phyloP scores from a whole-genome alignment of 345 rosid species.

The Murraya paniculata region DNA sequence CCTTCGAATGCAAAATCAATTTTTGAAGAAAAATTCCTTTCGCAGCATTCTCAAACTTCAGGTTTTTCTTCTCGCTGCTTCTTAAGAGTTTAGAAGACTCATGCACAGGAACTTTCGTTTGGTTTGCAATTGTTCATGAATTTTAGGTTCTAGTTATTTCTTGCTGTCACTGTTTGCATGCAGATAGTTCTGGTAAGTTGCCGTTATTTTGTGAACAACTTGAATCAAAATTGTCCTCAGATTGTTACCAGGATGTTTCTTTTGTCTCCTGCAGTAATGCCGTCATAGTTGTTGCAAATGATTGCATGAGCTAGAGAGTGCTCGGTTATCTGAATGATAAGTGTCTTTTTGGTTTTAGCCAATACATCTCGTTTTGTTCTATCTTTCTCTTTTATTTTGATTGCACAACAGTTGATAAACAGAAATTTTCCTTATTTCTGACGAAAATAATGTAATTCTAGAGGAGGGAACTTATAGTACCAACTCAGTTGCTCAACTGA shows the following conservation, averaged over 20 bases:
- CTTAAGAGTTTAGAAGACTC: background rate
- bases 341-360: background rate
- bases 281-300: background rate
- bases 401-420: background rate
- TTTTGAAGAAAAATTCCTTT: constrained; percentile 94
- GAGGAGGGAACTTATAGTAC: background rate
- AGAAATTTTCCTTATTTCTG: background rate
- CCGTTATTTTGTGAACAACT: background rate
- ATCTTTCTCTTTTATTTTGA: background rate
- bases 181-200: background rate
- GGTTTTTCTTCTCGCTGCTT: constrained; percentile 46
- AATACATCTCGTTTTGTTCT: background rate
- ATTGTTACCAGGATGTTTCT: background rate
- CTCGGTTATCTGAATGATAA: background rate
- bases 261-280: background rate
- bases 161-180: background rate
- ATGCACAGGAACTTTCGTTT: background rate
- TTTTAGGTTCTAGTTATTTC: background rate
- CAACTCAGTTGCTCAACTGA: background rate
- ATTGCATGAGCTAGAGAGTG: background rate
- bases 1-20: constrained; percentile 59
- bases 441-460: background rate
- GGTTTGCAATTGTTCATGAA: background rate
- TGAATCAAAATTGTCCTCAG: background rate
- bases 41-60: constrained; percentile 91